Evolutionary conservation across 2,329 filamentous ascomycete genomes (phyloP), one percentile per base, ranked within the genome.

Genomic region (Albophoma yamanashiensis): DNA sequence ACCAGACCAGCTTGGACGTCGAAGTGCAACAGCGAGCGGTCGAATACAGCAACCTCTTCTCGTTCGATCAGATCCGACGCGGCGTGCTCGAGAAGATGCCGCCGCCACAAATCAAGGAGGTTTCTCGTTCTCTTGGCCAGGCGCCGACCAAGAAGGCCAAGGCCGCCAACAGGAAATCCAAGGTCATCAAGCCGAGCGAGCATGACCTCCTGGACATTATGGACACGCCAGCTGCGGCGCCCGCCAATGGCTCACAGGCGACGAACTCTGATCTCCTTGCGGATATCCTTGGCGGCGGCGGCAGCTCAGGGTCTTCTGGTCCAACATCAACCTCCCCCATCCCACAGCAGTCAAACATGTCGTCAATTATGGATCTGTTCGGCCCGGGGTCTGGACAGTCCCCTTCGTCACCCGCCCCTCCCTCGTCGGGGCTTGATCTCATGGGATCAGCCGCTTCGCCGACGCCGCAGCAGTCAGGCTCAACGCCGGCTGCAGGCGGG

Each of bases 41-140:
- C 25, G 94, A 99, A 73, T 99, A 97, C 69, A 85, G 87, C 61
- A 97, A 97, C 69, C 80, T 99, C n/a, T 97, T 99, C 68, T 84
- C 85, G 0, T 91, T 91, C 68, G 92, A 99, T 66, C 81, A 91
- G 62, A 89, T 99, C 60, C 87, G 93, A 59, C 84, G 84, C 62
- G 94, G 94, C 61, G 94, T 99, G 3, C 79, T 99, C 14, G 94
- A 99, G 76, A 95, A 94, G 73, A 99, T 99, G 95, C 94, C 94
- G 9, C 85, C 94, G 1, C 94, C 94, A 11, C 93, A 97, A 73
- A 97, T 99, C 69, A 91, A 93, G 65, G 94, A 99, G 72, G 91
- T 96, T 72, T 93, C 94, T 59, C 83, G 93, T 62, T 92, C 97
- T 3, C 80, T 99, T 22, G 92, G 92, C 52, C 89, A 93, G 68